These are phyloP conservation scores for Puccinia triticina DNA, from an alignment of 1,284 basidiomycete genomes.

Conservation along the genomic window DNA sequence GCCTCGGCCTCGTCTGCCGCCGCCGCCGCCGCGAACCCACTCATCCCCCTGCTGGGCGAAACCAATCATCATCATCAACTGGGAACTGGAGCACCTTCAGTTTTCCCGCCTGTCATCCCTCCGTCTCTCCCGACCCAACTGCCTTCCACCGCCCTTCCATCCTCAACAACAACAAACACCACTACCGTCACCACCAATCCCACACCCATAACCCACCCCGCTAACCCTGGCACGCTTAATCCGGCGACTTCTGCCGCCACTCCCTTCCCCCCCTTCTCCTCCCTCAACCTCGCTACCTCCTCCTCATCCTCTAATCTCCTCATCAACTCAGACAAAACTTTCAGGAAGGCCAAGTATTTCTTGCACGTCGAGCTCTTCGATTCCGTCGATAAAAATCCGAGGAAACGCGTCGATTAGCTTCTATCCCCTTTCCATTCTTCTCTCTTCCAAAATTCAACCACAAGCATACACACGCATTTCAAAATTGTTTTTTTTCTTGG, in stretches of 20 bases:
- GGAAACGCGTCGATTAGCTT: conserved; percentile 10
- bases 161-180: too few species aligned
- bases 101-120: too few species aligned
- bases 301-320: background rate
- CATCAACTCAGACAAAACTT: conserved; percentile 10
- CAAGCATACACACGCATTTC: too few species aligned
- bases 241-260: background rate
- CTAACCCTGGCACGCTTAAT: too few species aligned
- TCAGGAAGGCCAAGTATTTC: conserved; percentile 50
- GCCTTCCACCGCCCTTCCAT: too few species aligned
- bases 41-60: background rate
- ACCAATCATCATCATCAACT: background rate
- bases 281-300: too few species aligned
- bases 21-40: background rate
- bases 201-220: background rate
- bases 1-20: conserved; percentile 13
- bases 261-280: too few species aligned
- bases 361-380: conserved; percentile 50
- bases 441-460: too few species aligned
- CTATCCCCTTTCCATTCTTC: too few species aligned
- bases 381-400: background rate
- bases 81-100: background rate
- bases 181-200: background rate
- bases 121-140: background rate
- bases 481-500: too few species aligned